phyloP scores from a whole-genome alignment of 192 early-diverging fungal species.

The Anaeromyces robustus region DNA sequence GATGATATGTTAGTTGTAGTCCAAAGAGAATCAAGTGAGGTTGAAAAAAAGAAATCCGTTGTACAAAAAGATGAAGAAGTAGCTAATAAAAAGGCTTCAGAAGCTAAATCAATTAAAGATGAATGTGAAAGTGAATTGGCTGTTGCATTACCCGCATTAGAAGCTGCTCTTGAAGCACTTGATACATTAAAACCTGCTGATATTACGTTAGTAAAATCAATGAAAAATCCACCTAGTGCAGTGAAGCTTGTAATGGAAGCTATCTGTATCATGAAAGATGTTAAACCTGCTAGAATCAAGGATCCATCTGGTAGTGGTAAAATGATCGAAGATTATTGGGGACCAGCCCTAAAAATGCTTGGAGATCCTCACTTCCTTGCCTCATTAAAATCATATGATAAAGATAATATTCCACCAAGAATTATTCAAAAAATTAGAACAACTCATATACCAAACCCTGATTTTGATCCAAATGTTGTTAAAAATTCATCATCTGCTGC shows the following conservation, averaged over 20 bases:
- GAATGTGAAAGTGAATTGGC: slow-evolving; percentile 42
- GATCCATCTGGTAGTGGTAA: slow-evolving; percentile 43
- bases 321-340: slow-evolving; percentile 48
- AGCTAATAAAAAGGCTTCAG: slow-evolving; percentile 28
- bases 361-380: slow-evolving; percentile 38
- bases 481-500: slow-evolving; percentile 41
- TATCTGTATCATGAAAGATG: slow-evolving; percentile 47
- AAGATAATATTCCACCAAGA: slow-evolving; percentile 36
- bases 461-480: slow-evolving; percentile 47
- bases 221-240: slow-evolving; percentile 48
- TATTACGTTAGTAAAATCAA: slow-evolving; percentile 43
- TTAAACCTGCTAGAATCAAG: slow-evolving; percentile 34
- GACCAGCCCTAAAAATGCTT: slow-evolving; percentile 34
- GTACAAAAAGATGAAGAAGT: slow-evolving; percentile 43
- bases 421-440: slow-evolving; percentile 40
- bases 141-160: slow-evolving; percentile 36
- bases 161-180: slow-evolving; percentile 33
- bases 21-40: slow-evolving; percentile 40
- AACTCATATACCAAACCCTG: slow-evolving; percentile 39
- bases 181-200: slow-evolving; percentile 43
- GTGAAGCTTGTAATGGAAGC: slow-evolving; percentile 52
- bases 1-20: slow-evolving; percentile 39
- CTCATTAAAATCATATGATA: slow-evolving; percentile 37
- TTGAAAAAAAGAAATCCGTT: slow-evolving; percentile 30
- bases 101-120: slow-evolving; percentile 33